Conservation (phyloP, 2,329 filamentous ascomycete species). For the Sclerotinia minor region DNA sequence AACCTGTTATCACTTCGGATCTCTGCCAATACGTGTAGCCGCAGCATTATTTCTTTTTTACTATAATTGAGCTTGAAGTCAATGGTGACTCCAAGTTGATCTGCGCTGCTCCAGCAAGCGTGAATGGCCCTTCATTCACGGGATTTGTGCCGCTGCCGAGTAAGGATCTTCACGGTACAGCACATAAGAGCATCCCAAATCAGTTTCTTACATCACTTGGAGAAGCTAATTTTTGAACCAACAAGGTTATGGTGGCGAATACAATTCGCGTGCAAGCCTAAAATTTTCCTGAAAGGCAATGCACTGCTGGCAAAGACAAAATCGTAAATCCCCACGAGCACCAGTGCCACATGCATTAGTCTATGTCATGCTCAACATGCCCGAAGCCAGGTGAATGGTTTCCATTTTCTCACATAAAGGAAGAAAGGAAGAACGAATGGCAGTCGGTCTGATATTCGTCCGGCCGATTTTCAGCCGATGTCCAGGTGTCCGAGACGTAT, state of each 20-base stretch:
- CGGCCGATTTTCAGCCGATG: too few relatives aligned
- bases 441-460: too few relatives aligned
- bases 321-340: not conserved
- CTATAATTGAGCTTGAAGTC: conserved; percentile 1
- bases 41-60: not conserved
- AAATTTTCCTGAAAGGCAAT: not conserved
- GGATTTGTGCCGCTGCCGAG: not conserved
- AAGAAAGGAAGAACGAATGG: not conserved
- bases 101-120: not conserved
- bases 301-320: not conserved
- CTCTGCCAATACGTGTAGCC: not conserved
- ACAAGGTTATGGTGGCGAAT: not conserved
- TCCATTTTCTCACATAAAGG: not conserved
- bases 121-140: not conserved
- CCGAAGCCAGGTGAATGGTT: too few relatives aligned
- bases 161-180: conserved; percentile 1
- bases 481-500: too few relatives aligned
- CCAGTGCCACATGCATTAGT: not conserved
- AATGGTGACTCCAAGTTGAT: conserved; percentile 5
- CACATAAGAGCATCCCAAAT: not conserved
- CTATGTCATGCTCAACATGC: not conserved
- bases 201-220: not conserved
- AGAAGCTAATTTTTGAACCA: not conserved
- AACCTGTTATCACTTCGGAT: not conserved
- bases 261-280: not conserved